These are phyloP conservation scores for Mallotus repandus DNA, from an alignment of 441 rosid species.

Conservation along the genomic window DNA sequence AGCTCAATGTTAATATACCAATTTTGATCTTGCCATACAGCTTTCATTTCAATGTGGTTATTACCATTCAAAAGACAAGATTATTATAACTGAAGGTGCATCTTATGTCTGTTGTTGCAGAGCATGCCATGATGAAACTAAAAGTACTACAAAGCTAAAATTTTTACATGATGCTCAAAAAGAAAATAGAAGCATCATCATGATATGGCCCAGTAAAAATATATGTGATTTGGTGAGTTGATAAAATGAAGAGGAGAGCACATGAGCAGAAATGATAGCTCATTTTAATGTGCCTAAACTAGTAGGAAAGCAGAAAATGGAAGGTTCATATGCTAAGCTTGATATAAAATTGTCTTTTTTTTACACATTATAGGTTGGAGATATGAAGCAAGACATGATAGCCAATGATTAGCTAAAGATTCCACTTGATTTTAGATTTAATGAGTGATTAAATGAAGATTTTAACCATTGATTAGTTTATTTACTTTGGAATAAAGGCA, in stretches of 20 bases:
- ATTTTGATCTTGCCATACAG: background rate
- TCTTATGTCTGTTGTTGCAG: background rate
- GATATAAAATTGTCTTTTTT: background rate
- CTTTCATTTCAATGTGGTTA: background rate
- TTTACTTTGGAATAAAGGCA: background rate
- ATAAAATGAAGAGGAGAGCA: slow-evolving; percentile 15
- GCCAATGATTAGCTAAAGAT: background rate
- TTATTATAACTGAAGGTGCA: background rate
- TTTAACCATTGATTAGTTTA: background rate
- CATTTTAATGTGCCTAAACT: background rate
- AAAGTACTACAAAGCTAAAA: background rate
- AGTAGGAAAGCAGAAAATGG: background rate
- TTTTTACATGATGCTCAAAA: slow-evolving; percentile 1
- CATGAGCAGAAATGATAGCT: slow-evolving; percentile 1
- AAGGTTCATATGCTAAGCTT: background rate
- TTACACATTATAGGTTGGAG: background rate
- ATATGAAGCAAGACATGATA: background rate
- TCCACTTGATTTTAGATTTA: background rate
- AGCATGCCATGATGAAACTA: background rate
- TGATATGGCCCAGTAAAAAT: background rate
- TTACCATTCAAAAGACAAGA: background rate
- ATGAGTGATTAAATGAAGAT: background rate
- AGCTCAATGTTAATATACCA: too few relatives aligned
- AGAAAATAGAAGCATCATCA: slow-evolving; percentile 11
- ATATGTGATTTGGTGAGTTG: background rate